Evolutionary conservation across 345 rosid species (phyloP), one percentile per base, ranked within the genome.

Genomic region (Psidium friedrichsthalianum): DNA sequence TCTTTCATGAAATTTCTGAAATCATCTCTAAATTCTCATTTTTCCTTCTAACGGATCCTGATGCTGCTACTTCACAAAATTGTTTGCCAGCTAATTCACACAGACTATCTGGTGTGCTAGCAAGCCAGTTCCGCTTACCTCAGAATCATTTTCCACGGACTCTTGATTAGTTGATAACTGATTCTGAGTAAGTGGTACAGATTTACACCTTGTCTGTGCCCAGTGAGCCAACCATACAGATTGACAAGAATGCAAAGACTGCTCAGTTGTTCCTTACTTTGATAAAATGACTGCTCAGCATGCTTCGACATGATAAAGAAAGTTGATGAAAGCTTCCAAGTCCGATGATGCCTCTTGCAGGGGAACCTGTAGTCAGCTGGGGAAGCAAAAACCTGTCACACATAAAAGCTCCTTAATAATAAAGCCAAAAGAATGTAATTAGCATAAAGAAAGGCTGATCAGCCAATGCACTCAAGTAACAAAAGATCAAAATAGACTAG

Each of bases 211-310:
- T 40, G 89, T 22, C 24, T 14, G 92, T 82, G 27, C 87, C 96
- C 98, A 94, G 83, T 89, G 98, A 91, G 92, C 93, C 92, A 94
- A 91, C 97, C 98, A 95, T 51, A 82, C 82, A 83, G 94, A 91
- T 85, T 94, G 93, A 87, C 58, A 47, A 83, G 89, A 86, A 84
- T 85, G 89, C 32, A 74, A 69, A 21, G 93, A 89, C 76, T 86
- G 86, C 80, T 86, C 87, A 64, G 83, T 58, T 8, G 32, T 81
- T 61, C 86, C 90, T 76, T 86, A 40, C 84, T 84, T 40, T 53
- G 90, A 64, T 59, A 61, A 36, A 85, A 82, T 82, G 90, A 86
- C 52, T 82, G 89, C 51, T 82, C 81, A 53, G 25, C 85, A 51
- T 15, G 89, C 86, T 88, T 89, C 82, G 93, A 89, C 94, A 93